Evolutionary conservation across 2,329 filamentous ascomycete species (phyloP).

Genomic region (Penicillium sp.): DNA sequence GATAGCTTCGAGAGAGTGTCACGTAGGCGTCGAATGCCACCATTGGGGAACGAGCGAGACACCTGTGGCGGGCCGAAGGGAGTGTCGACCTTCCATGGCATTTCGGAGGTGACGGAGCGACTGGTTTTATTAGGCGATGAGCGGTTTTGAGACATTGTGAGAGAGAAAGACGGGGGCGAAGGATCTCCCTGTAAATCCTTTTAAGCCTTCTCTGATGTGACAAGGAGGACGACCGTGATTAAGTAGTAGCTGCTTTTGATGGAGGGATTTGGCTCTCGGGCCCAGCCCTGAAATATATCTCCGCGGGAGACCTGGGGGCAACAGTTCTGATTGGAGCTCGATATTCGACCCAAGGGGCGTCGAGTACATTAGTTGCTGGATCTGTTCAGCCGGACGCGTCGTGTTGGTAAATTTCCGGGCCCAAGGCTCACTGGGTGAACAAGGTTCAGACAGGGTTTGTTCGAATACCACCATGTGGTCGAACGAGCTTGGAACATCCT

Average conservation of each 20-base stretch:
- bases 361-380: constrained; percentile 4
- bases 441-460: constrained; percentile 1
- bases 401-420: not conserved
- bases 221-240: constrained; percentile 1
- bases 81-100: constrained; percentile 36
- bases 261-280: constrained; percentile 4
- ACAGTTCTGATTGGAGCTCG: constrained; percentile 13
- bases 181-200: not conserved
- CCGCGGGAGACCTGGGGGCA: constrained; percentile 18
- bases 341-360: constrained; percentile 1
- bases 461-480: constrained; percentile 7
- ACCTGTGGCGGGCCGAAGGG: constrained; percentile 38
- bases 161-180: not conserved
- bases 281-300: constrained; percentile 10
- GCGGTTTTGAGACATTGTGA: constrained; percentile 22
- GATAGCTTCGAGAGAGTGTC: constrained; percentile 40
- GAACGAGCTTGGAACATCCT: constrained; percentile 1
- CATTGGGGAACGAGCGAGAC: constrained; percentile 30
- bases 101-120: constrained; percentile 31
- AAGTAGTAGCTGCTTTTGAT: constrained; percentile 15
- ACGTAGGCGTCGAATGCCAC: constrained; percentile 40
- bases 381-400: not conserved
- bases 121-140: constrained; percentile 27
- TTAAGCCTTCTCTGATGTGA: not conserved
- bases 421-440: constrained; percentile 1